Conservation (phyloP, 2,329 filamentous ascomycete species). For the Claviceps digitariae region DNA sequence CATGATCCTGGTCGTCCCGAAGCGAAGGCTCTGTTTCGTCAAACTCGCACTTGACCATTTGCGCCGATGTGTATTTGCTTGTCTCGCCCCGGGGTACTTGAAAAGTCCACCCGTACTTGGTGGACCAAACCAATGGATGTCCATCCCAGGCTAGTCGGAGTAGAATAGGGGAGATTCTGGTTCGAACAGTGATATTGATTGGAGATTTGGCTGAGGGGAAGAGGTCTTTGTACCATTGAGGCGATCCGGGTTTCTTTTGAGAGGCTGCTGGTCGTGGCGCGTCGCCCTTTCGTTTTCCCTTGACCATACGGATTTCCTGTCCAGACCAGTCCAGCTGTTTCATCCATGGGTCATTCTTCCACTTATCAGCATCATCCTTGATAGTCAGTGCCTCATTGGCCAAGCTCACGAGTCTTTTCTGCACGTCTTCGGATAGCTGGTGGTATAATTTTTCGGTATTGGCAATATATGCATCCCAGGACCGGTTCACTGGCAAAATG, state of each 20-base stretch:
- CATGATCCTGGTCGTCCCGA: slow-evolving; percentile 48
- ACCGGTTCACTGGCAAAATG: slow-evolving; percentile 77
- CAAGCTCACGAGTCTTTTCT: slow-evolving; percentile 58
- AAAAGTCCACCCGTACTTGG: slow-evolving; percentile 89
- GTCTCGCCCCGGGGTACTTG: slow-evolving; percentile 52
- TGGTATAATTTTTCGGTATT: slow-evolving; percentile 80
- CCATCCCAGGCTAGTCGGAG: slow-evolving; percentile 81
- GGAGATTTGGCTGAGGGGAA: slow-evolving; percentile 54
- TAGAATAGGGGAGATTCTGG: slow-evolving; percentile 73
- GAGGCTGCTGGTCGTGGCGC: slow-evolving; percentile 62
- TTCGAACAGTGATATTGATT: slow-evolving; percentile 73
- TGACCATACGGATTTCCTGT: slow-evolving; percentile 82
- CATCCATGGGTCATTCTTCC: slow-evolving; percentile 77
- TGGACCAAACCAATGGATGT: slow-evolving; percentile 82
- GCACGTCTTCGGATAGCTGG: slow-evolving; percentile 61
- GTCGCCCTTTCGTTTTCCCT: slow-evolving; percentile 78
- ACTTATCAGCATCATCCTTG: slow-evolving; percentile 55
- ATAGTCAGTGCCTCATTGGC: slow-evolving; percentile 64
- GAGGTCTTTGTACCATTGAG: slow-evolving; percentile 89
- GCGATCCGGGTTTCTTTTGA: slow-evolving; percentile 92
- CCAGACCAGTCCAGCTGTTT: slow-evolving; percentile 90
- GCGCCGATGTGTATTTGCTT: slow-evolving; percentile 52
- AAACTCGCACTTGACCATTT: slow-evolving; percentile 65
- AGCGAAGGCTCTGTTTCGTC: slow-evolving; percentile 57
- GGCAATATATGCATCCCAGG: slow-evolving; percentile 74